These are phyloP conservation scores for Globisporangium acanthophoron DNA, from an alignment of 352 stramenopile genomes.

Conservation along the genomic window DNA sequence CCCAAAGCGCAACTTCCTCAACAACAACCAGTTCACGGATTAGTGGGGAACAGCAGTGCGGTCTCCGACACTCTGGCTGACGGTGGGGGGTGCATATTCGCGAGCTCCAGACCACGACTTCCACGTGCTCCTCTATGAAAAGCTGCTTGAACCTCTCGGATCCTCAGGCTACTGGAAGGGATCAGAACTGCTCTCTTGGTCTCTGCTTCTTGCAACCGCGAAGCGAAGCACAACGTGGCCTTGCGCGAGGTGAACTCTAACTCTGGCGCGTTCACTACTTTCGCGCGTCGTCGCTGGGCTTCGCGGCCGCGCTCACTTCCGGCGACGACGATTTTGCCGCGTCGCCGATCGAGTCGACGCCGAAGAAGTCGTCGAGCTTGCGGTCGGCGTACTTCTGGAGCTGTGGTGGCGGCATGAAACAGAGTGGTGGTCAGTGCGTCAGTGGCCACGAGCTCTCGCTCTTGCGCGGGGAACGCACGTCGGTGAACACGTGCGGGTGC, in stretches of 20 bases:
- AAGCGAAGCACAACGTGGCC: too few relatives aligned
- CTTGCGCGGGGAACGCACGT: conserved; percentile 25
- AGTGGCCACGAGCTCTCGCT: background rate
- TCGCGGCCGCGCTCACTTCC: background rate
- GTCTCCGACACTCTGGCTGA: too few relatives aligned
- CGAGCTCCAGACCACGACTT: too few relatives aligned
- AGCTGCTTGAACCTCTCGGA: too few relatives aligned
- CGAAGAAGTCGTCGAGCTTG: conserved; percentile 86
- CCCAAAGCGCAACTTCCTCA: conserved; percentile 11
- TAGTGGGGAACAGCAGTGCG: background rate
- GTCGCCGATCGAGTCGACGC: conserved; percentile 59
- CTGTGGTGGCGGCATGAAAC: conserved; percentile 10
- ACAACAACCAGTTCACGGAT: conserved; percentile 11
- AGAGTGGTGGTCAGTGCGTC: conserved; percentile 1
- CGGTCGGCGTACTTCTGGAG: conserved; percentile 74
- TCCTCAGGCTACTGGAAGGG: too few relatives aligned
- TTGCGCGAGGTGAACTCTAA: too few relatives aligned
- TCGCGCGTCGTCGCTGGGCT: background rate
- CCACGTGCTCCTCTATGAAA: too few relatives aligned
- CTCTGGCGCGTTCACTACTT: background rate
- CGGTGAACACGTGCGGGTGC: conserved; percentile 78
- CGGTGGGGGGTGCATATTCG: too few relatives aligned
- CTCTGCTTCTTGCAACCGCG: too few relatives aligned
- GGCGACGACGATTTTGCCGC: background rate
- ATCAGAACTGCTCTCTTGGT: too few relatives aligned